Base-by-base conservation (phyloP, 768 basidiomycete genomes). In the Pleurotus tuber-regium region DNA sequence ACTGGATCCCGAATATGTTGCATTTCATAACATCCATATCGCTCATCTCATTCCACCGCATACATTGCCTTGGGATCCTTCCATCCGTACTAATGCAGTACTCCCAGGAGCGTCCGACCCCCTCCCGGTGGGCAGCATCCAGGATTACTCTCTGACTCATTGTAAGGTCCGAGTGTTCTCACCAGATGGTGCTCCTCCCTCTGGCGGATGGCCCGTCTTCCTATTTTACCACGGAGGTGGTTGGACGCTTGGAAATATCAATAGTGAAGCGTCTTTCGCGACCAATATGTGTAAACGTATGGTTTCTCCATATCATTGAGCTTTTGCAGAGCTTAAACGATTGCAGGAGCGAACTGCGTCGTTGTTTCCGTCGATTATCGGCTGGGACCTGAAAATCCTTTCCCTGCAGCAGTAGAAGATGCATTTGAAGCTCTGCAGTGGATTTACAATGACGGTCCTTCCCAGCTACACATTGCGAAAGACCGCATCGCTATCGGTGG, bases 161-260 rank as follows among this genome's bases (percentile, higher is more conserved):
- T 79, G 76, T 50, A 75, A 74, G 26, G 72, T 86, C 26, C 78
- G 87, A 25, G 77, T 79, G 4, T 89, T 84, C 61, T 84, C 82
- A 1, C 88, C 88, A 0, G 70, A 76, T 40, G 79, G 80, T 0
- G 50, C 60, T 2, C 59, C 69, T 0, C 85, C 86, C 0, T 61
- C 59, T 1, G 64, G 63, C 0, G 87, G 87, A 14, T 89, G 87
- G 87, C 86, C 86, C 0, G 77, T 82, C 1, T 79, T 89, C 54
- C 74, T 87, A 38, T 89, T 77, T 74, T 87, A 83, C 62, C 88
- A 89, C 55, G 88, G 88, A 47, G 87, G 88, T 35, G 88, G 88
- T 28, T 89, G 88, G 88, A 87, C 86, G 0, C 70, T 89, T 1
- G 88, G 88, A 0, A 82, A 72, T 50, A 84, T 87, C 57, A 61